phyloP scores from a whole-genome alignment of 148 eudicot genomes.

The Rhododendron mucronatum region DNA sequence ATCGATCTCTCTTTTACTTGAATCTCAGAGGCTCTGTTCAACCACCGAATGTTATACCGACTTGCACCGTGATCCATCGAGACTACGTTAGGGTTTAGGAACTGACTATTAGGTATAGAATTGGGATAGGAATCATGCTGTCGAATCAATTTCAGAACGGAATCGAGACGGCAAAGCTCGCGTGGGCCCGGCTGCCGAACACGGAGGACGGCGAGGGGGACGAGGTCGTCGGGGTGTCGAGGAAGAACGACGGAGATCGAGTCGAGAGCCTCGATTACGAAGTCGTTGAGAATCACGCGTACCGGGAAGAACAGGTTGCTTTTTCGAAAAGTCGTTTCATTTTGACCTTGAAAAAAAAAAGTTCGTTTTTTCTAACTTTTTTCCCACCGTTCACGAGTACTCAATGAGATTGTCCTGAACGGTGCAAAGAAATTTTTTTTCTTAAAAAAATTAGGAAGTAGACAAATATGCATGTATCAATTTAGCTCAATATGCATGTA shows the following conservation, averaged over 20 bases:
- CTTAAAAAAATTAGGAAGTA: too few relatives aligned
- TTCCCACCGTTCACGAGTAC: not conserved
- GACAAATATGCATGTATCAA: not conserved
- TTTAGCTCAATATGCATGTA: not conserved
- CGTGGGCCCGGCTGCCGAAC: conserved; percentile 76
- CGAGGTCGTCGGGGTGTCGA: conserved; percentile 13
- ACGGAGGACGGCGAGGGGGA: conserved; percentile 55
- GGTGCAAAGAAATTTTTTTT: not conserved
- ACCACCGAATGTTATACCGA: not conserved
- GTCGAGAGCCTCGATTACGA: conserved; percentile 94
- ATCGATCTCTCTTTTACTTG: not conserved
- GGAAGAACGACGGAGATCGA: conserved; percentile 37
- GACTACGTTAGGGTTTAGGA: not conserved
- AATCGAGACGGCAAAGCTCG: conserved; percentile 62
- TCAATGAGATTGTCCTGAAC: not conserved
- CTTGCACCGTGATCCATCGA: not conserved
- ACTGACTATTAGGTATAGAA: not conserved
- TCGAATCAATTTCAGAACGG: conserved; percentile 82
- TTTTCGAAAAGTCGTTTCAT: not conserved
- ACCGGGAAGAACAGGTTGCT: conserved; percentile 78
- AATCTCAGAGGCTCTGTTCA: not conserved
- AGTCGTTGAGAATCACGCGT: conserved; percentile 83
- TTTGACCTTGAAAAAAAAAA: not conserved
- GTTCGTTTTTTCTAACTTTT: not conserved
- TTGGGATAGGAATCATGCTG: conserved; percentile 29